These are phyloP conservation scores for Ceraceosorus guamensis DNA, from an alignment of 1,284 basidiomycete species.

Conservation along the genomic window DNA sequence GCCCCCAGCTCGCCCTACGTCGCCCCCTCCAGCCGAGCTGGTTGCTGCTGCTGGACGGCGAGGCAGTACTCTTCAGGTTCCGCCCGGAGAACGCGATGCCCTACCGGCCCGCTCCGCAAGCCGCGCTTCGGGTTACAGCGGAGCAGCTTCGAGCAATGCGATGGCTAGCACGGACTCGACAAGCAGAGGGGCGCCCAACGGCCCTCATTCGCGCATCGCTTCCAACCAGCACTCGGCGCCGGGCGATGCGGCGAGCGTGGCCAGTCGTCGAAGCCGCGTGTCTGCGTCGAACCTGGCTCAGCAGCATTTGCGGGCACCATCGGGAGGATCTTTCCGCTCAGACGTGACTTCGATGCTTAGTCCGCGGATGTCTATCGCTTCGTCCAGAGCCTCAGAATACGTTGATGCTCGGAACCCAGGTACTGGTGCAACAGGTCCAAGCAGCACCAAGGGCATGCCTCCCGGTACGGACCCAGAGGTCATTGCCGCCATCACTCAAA, in stretches of 20 bases:
- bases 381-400: slow-evolving; percentile 20
- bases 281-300: no score
- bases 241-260: no score
- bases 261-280: no score
- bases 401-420: slow-evolving; percentile 20
- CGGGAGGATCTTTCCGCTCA: slow-evolving; percentile 33
- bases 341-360: slow-evolving; percentile 38
- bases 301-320: slow-evolving; percentile 12
- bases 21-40: slow-evolving; percentile 31
- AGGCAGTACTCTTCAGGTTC: slow-evolving; percentile 9
- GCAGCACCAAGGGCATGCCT: slow-evolving; percentile 11
- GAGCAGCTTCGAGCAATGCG: neutral
- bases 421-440: slow-evolving; percentile 14
- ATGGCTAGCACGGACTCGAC: no score
- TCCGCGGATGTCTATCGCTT: slow-evolving; percentile 28
- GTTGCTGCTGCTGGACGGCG: slow-evolving; percentile 21
- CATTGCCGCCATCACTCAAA: slow-evolving; percentile 93
- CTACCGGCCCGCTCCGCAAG: neutral
- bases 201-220: no score
- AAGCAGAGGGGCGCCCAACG: no score
- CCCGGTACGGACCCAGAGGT: slow-evolving; percentile 38
- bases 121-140: neutral
- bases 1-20: slow-evolving; percentile 27
- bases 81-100: neutral
- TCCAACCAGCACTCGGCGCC: no score